Percentiles rank a stretch among this genome's conserved stretches.
phyloP scores from a whole-genome alignment of 345 rosid genomes.

The Cardamine occulta region DNA sequence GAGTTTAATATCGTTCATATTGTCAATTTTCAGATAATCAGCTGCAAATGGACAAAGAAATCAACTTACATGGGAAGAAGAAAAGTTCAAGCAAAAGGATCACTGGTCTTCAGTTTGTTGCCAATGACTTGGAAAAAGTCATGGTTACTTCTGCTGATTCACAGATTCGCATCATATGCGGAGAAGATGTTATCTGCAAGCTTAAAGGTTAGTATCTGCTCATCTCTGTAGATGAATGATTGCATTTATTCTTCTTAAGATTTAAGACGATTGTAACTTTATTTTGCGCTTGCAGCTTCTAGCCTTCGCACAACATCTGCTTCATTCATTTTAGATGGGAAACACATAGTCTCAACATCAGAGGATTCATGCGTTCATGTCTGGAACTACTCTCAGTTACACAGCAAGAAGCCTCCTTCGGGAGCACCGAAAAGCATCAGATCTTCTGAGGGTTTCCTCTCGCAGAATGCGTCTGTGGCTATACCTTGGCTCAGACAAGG shows the following conservation, averaged over 20 bases:
- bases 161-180: conserved; percentile 52
- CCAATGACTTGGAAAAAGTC: conserved; percentile 58
- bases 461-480: conserved; percentile 62
- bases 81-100: conserved; percentile 70
- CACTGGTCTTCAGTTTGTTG: conserved; percentile 63
- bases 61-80: conserved; percentile 67
- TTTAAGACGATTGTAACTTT: not conserved
- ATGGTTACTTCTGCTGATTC: conserved; percentile 80
- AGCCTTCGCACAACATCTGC: conserved; percentile 57
- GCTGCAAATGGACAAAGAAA: conserved; percentile 67
- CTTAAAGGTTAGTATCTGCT: conserved; percentile 48
- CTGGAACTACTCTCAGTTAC: conserved; percentile 55
- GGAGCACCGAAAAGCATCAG: conserved; percentile 45
- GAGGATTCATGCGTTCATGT: conserved; percentile 64
- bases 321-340: conserved; percentile 64
- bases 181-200: conserved; percentile 59
- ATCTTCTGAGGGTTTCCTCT: conserved; percentile 63
- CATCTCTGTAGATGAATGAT: not conserved
- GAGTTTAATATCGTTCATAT: not conserved
- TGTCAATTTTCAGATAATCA: conserved; percentile 48
- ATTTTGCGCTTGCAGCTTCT: conserved; percentile 43
- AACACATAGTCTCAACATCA: conserved; percentile 60
- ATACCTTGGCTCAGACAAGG: conserved; percentile 65
- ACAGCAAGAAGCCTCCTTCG: conserved; percentile 45
- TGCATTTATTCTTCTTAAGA: not conserved